Evolutionary conservation across 2,329 filamentous ascomycete genomes (phyloP).

Genomic region (Stemphylium beticola): DNA sequence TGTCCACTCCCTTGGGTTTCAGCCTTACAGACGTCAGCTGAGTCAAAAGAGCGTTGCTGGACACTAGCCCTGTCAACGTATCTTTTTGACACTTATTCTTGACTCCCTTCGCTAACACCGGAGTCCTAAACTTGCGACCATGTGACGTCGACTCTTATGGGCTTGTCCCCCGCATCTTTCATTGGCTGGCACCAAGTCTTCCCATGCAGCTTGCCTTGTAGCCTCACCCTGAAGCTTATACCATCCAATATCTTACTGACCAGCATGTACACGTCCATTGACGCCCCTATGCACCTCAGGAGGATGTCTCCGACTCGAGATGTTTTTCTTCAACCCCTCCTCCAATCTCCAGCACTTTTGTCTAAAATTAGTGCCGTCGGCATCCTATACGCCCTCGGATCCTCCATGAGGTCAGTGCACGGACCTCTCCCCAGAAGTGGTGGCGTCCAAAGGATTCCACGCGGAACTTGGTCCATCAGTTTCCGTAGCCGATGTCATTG

Average conservation of each 20-base stretch:
- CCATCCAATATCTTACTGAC: background rate
- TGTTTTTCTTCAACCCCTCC: background rate
- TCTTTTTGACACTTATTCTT: background rate
- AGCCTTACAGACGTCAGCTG: constrained; percentile 1
- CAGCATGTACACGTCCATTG: background rate
- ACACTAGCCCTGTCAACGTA: background rate
- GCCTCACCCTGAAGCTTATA: background rate
- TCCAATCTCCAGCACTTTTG: constrained; percentile 2
- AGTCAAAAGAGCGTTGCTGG: background rate
- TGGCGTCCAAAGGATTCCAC: background rate
- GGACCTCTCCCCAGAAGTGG: background rate
- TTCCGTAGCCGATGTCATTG: background rate
- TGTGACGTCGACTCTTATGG: background rate
- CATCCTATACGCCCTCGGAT: background rate
- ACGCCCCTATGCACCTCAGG: constrained; percentile 1
- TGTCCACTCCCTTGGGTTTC: constrained; percentile 1
- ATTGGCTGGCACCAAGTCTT: background rate
- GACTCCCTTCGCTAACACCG: background rate
- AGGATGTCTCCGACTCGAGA: background rate
- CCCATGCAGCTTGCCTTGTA: background rate
- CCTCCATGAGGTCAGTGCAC: background rate
- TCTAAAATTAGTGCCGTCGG: constrained; percentile 2
- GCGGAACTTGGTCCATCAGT: background rate
- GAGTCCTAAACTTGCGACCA: constrained; percentile 3
- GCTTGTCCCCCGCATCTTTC: background rate